A percentile compares a stretch with the other conserved stretches of the same genome.
phyloP scores from a whole-genome alignment of 1,284 basidiomycete species.

The Heterobasidion irregulare region DNA sequence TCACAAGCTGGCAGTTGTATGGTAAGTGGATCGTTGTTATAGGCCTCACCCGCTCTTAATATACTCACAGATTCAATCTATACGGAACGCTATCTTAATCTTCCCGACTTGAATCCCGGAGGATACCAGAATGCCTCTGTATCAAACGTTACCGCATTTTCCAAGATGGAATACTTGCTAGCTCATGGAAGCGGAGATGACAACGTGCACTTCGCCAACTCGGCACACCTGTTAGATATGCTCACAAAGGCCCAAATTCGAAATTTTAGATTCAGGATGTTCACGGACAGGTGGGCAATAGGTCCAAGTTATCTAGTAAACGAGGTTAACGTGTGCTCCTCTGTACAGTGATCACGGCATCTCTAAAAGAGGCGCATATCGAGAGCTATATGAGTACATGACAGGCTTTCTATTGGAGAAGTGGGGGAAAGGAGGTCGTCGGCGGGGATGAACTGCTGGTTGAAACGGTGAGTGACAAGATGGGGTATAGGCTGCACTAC shows the following conservation, averaged over 20 bases:
- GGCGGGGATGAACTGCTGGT: constrained; percentile 35
- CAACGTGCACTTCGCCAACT: constrained; percentile 91
- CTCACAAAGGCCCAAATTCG: constrained; percentile 73
- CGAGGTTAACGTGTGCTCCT: constrained; percentile 3
- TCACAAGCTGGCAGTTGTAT: constrained; percentile 82
- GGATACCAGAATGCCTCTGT: constrained; percentile 87
- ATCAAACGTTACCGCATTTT: constrained; percentile 79
- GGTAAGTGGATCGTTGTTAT: constrained; percentile 39
- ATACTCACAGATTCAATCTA: constrained; percentile 66
- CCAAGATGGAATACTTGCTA: constrained; percentile 71
- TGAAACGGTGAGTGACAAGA: too few species aligned
- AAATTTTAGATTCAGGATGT: constrained; percentile 88
- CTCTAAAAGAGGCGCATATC: constrained; percentile 60
- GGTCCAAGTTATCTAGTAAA: not conserved
- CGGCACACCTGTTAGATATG: constrained; percentile 87
- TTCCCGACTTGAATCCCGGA: constrained; percentile 65
- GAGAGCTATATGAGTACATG: constrained; percentile 87
- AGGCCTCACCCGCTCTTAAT: not conserved
- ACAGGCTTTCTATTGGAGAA: constrained; percentile 78
- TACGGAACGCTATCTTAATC: constrained; percentile 96
- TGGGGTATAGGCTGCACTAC: too few species aligned
- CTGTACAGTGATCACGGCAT: constrained; percentile 71
- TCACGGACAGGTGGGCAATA: constrained; percentile 77
- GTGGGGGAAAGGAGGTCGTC: constrained; percentile 81
- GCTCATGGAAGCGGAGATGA: constrained; percentile 93